Percentiles rank a stretch among this genome's conserved stretches.
Conservation (phyloP, 2,329 filamentous ascomycete species). For the Colletotrichum sojae region DNA sequence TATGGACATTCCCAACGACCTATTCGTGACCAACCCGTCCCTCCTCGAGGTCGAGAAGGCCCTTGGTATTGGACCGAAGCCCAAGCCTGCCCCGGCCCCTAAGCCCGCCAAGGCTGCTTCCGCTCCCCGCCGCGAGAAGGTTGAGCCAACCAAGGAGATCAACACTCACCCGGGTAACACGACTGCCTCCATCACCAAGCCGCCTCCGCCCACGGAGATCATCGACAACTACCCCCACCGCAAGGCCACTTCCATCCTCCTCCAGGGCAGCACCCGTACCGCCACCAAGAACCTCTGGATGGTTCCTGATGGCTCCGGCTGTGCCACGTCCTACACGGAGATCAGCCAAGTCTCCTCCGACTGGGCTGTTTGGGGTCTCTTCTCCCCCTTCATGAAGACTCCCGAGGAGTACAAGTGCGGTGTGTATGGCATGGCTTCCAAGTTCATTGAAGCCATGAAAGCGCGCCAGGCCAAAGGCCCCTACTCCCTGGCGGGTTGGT, state of each 20-base stretch:
- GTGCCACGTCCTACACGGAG: slow-evolving; percentile 77
- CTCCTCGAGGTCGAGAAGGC: slow-evolving; percentile 76
- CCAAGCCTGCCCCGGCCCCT: slow-evolving; percentile 50
- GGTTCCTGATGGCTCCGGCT: slow-evolving; percentile 69
- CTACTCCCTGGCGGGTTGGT: slow-evolving; percentile 81
- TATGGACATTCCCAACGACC: slow-evolving; percentile 69
- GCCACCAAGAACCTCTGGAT: slow-evolving; percentile 66
- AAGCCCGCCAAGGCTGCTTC: slow-evolving; percentile 49
- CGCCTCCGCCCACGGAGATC: slow-evolving; percentile 52
- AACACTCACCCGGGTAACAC: slow-evolving; percentile 52
- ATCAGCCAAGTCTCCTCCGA: slow-evolving; percentile 66
- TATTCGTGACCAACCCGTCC: slow-evolving; percentile 73
- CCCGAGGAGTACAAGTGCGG: slow-evolving; percentile 70
- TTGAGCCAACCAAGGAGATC: slow-evolving; percentile 45
- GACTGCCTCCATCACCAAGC: slow-evolving; percentile 65
- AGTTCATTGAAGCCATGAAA: slow-evolving; percentile 71
- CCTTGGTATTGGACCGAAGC: slow-evolving; percentile 66
- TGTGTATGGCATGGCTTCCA: slow-evolving; percentile 67
- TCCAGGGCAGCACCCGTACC: slow-evolving; percentile 64
- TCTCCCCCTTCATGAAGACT: slow-evolving; percentile 75
- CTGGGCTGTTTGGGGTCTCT: slow-evolving; percentile 67
- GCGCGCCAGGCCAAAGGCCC: slow-evolving; percentile 78
- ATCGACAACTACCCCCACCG: slow-evolving; percentile 63
- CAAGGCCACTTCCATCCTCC: slow-evolving; percentile 62
- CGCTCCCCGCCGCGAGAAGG: slow-evolving; percentile 34